Base-by-base conservation (phyloP, 2,329 filamentous ascomycete species). In the Calonectria leucothoes region DNA sequence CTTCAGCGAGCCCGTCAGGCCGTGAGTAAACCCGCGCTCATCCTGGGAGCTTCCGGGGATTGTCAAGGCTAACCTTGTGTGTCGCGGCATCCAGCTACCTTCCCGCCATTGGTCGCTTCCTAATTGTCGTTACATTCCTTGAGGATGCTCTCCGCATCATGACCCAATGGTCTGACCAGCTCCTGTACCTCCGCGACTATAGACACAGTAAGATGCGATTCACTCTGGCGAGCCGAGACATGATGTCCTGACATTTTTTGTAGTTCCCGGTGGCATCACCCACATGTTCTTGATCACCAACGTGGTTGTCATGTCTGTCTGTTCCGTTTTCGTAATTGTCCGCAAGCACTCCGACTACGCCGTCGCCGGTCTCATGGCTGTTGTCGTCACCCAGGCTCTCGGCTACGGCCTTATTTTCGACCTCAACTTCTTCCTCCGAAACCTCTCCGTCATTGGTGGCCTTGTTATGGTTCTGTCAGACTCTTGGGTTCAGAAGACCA, bases 371-470 rank as follows among this genome's bases (percentile, higher is more conserved):
- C 94, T 99, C 76, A 94, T 98, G 84, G 94, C 89, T 67, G 97
- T 99, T 67, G 96, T 99, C 66, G 86, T 99, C 75, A 93, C 95
- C 39, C 97, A 99, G 87, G 97, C 96, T 25, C 91, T 99, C 70
- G 97, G 97, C 80, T 99, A 99, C 85, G 97, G 97, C 73, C 91
- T 99, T 75, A 98, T 99, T 85, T 98, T 99, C 85, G 97, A 99
- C 86, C 91, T 98, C 83, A 99, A 98, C 92, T 99, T 99, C 90
- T 99, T 99, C 93, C 94, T 99, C 77, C 96, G 97, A 87, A 99
- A 99, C 84, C 90, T 99, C 75, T 98, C 95, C 77, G 97, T 99
- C 81, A 96, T 98, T 89, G 97, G 97, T 80, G 97, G 97, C 74
- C 91, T 99, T 55, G 91, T 99, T 81, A 98, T 99, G 97, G 97